A percentile compares a stretch with the other conserved stretches of the same genome.
Evolutionary conservation across 1,284 basidiomycete genomes (phyloP).

Genomic region (Fomitopsis palustris): DNA sequence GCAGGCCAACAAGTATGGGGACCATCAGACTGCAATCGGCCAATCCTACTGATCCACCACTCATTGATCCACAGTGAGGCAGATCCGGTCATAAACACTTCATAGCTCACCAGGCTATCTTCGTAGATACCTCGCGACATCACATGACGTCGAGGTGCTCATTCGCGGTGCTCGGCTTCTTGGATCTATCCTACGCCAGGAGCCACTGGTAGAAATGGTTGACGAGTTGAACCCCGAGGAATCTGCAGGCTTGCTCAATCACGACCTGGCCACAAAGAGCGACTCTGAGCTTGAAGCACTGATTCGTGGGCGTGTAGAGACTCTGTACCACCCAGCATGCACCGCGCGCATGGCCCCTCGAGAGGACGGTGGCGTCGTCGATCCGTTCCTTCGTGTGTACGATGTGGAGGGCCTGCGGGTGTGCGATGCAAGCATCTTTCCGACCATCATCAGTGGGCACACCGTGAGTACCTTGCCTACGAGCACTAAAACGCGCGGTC

Average conservation of each 20-base stretch:
- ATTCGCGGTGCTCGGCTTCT: slow-evolving; percentile 50
- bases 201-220: slow-evolving; percentile 45
- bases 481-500: background rate
- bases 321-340: slow-evolving; percentile 55
- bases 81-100: background rate
- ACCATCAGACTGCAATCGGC: slow-evolving; percentile 36
- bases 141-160: slow-evolving; percentile 55
- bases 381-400: slow-evolving; percentile 34
- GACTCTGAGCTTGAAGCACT: slow-evolving; percentile 29
- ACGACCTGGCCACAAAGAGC: slow-evolving; percentile 24
- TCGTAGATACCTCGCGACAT: slow-evolving; percentile 54
- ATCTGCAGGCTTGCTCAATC: slow-evolving; percentile 19
- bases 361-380: slow-evolving; percentile 39
- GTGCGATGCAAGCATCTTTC: slow-evolving; percentile 59
- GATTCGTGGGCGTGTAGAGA: slow-evolving; percentile 47
- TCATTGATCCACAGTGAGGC: slow-evolving; percentile 41
- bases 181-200: slow-evolving; percentile 44
- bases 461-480: slow-evolving; percentile 39
- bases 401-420: slow-evolving; percentile 44
- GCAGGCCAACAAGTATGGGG: slow-evolving; percentile 42
- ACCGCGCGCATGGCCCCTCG: slow-evolving; percentile 57
- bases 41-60: slow-evolving; percentile 37
- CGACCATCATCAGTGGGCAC: slow-evolving; percentile 58
- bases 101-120: background rate
- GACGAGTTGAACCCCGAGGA: slow-evolving; percentile 32